Evolutionary conservation across 106 monocot genomes (phyloP).

Genomic region (Chionographis japonica): DNA sequence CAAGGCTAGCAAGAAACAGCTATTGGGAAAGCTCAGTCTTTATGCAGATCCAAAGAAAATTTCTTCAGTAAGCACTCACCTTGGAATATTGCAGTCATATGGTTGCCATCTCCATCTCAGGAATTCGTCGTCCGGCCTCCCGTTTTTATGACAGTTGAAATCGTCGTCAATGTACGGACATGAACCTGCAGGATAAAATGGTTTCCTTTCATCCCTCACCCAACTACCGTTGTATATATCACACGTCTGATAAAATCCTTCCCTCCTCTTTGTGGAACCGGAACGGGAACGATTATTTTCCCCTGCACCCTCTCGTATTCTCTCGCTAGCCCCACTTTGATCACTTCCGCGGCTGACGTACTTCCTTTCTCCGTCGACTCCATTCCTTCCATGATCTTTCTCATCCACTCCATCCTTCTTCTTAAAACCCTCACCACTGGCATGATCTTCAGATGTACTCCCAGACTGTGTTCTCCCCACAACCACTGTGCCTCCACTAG

Average conservation of each 20-base stretch:
- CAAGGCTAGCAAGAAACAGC: too few species aligned
- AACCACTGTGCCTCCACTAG: background rate
- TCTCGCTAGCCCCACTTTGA: background rate
- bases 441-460: background rate
- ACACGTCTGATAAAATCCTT: slow-evolving; percentile 24
- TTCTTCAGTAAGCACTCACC: slow-evolving; percentile 24
- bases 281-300: background rate
- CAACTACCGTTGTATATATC: slow-evolving; percentile 76
- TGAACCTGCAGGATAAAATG: slow-evolving; percentile 48
- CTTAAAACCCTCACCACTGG: background rate
- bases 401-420: slow-evolving; percentile 2
- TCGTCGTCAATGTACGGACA: slow-evolving; percentile 48
- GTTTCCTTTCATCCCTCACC: slow-evolving; percentile 60
- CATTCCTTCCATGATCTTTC: slow-evolving; percentile 16
- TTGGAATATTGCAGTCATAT: slow-evolving; percentile 60
- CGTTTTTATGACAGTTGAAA: slow-evolving; percentile 77
- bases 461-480: background rate
- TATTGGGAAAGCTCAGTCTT: too few species aligned
- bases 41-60: background rate
- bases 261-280: background rate
- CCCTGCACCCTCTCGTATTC: background rate
- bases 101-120: slow-evolving; percentile 94
- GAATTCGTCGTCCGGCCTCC: slow-evolving; percentile 65
- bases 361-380: too few species aligned
- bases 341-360: too few species aligned